Evolutionary conservation across 345 rosid genomes (phyloP).

Genomic region (Passiflora organensis): DNA sequence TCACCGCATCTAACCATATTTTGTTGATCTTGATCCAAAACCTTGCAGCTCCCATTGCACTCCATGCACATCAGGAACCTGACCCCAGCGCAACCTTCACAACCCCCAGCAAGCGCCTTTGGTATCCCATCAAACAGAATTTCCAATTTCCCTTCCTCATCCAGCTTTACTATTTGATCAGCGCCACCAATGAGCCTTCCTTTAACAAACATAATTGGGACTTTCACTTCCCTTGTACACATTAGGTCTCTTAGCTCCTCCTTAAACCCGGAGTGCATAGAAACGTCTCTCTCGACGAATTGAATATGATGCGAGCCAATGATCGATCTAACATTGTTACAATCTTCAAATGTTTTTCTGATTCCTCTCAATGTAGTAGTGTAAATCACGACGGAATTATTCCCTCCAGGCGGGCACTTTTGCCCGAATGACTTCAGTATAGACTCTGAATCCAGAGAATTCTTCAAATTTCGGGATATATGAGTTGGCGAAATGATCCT

Average conservation of each 20-base stretch:
- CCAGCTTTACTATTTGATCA: conserved; percentile 62
- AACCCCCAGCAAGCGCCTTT: conserved; percentile 32
- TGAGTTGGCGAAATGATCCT: conserved; percentile 51
- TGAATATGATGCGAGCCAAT: conserved; percentile 55
- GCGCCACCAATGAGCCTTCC: conserved; percentile 88
- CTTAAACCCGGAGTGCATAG: conserved; percentile 86
- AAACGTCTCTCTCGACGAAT: conserved; percentile 67
- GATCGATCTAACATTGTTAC: conserved; percentile 57
- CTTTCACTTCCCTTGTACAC: conserved; percentile 57
- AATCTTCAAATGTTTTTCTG: conserved; percentile 88
- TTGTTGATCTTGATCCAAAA: conserved; percentile 43
- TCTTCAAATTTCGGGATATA: conserved; percentile 21
- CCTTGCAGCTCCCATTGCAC: conserved; percentile 88
- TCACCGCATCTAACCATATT: conserved; percentile 60
- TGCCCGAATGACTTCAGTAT: conserved; percentile 36
- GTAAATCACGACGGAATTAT: conserved; percentile 69
- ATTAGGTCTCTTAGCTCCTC: conserved; percentile 70
- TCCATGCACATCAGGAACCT: conserved; percentile 75
- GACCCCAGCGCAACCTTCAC: conserved; percentile 71
- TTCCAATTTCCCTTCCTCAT: conserved; percentile 79
- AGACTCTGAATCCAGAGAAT: conserved; percentile 26
- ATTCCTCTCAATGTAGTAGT: conserved; percentile 81
- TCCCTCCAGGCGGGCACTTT: conserved; percentile 78
- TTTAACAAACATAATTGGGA: conserved; percentile 69
- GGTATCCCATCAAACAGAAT: conserved; percentile 55